Conservation (phyloP, 768 basidiomycete genomes). For the Tulasnella sp. region DNA sequence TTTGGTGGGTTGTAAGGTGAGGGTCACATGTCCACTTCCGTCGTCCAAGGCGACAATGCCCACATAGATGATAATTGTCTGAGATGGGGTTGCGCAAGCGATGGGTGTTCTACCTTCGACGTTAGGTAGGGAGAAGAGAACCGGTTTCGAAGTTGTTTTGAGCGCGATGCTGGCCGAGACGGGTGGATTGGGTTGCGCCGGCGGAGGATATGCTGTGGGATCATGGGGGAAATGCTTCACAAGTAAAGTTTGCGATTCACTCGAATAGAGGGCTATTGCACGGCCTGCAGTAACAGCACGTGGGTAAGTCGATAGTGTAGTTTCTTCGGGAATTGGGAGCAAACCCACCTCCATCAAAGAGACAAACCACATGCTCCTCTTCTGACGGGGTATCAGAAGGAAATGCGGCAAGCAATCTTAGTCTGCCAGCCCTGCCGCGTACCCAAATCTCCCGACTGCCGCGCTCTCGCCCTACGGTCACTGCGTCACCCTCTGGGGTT, state of each 20-base stretch:
- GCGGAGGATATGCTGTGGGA: background rate
- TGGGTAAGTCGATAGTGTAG: background rate
- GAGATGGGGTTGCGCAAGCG: constrained; percentile 10
- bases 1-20: constrained; percentile 49
- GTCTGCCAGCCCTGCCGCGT: constrained; percentile 44
- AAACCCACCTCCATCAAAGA: constrained; percentile 18
- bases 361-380: constrained; percentile 5
- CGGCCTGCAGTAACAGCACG: background rate
- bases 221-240: constrained; percentile 25
- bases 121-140: constrained; percentile 18
- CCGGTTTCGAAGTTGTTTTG: constrained; percentile 14
- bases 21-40: constrained; percentile 33
- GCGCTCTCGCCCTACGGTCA: constrained; percentile 58
- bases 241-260: constrained; percentile 5
- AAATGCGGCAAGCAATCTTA: constrained; percentile 8
- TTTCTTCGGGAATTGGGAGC: too few species aligned
- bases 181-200: background rate
- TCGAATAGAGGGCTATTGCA: constrained; percentile 23
- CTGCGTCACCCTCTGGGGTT: constrained; percentile 72
- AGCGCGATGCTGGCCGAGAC: constrained; percentile 13
- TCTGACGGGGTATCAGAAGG: background rate
- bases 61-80: constrained; percentile 6
- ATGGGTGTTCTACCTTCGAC: constrained; percentile 14
- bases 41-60: background rate
- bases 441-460: constrained; percentile 60